Percentiles rank a stretch among this genome's conserved stretches.
Evolutionary conservation across 2,329 filamentous ascomycete genomes (phyloP).

Genomic region (Clonostachys rosea): DNA sequence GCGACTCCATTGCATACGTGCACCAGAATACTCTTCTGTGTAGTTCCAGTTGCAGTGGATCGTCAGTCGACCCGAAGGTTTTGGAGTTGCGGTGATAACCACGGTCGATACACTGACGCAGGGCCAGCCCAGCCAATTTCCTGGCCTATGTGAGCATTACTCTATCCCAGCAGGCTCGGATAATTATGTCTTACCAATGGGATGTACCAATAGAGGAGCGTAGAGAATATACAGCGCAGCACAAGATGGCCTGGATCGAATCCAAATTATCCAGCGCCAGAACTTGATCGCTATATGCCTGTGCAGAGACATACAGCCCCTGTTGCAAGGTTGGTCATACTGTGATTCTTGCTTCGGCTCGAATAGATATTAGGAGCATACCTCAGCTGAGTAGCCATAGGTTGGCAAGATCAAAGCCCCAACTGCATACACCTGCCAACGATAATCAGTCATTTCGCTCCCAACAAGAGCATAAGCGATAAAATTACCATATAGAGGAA

Average conservation of each 20-base stretch:
- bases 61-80: neutral
- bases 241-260: conserved; percentile 9
- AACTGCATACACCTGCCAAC: neutral
- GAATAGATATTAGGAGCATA: neutral
- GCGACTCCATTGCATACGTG: neutral
- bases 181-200: conserved; percentile 11
- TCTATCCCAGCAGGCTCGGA: no score
- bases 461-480: no score
- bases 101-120: neutral
- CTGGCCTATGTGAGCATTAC: neutral
- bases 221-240: conserved; percentile 18
- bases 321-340: neutral
- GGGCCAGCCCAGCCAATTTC: neutral
- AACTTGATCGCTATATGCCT: neutral
- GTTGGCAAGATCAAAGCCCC: neutral
- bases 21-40: neutral
- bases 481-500: neutral
- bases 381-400: neutral
- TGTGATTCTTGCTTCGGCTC: no score
- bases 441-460: no score
- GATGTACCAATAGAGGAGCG: conserved; percentile 16
- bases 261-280: neutral
- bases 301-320: neutral
- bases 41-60: neutral
- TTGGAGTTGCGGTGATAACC: neutral